Conservation (phyloP, 2,329 filamentous ascomycete species). For the Aspergillus tanneri region DNA sequence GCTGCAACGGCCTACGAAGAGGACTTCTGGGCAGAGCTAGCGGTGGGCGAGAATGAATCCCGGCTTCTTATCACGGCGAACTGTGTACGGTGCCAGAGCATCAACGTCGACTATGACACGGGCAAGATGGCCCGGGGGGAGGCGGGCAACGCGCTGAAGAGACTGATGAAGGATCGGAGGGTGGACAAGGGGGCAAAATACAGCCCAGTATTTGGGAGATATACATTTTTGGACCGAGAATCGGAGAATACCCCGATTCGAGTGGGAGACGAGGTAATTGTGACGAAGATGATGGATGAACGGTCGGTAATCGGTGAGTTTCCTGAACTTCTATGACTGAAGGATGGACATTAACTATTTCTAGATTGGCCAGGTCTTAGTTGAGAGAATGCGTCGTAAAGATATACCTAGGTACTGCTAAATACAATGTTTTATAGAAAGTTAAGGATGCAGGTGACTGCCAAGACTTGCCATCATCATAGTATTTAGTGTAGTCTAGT, state of each 20-base stretch:
- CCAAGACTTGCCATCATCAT: constrained; percentile 4
- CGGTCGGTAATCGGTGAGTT: constrained; percentile 57
- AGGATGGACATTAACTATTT: constrained; percentile 9
- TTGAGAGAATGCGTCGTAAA: no score
- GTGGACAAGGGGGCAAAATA: constrained; percentile 69
- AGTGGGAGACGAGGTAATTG: constrained; percentile 58
- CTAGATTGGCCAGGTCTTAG: constrained; percentile 35
- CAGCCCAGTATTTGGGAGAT: constrained; percentile 70
- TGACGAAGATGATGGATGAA: constrained; percentile 52
- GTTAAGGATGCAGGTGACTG: no score
- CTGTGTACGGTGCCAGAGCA: constrained; percentile 65
- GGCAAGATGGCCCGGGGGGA: constrained; percentile 60
- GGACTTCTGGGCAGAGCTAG: constrained; percentile 69
- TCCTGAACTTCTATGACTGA: not conserved
- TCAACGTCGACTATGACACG: constrained; percentile 70
- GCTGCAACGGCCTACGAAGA: constrained; percentile 61
- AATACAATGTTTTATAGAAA: no score
- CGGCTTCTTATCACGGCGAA: constrained; percentile 65
- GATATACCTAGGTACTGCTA: no score
- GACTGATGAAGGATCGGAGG: constrained; percentile 66
- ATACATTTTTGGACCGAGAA: constrained; percentile 58
- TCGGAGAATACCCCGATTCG: constrained; percentile 43
- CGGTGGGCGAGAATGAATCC: constrained; percentile 35
- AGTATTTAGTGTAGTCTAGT: no score
- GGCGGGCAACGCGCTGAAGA: constrained; percentile 64